phyloP scores from a whole-genome alignment of 2,329 filamentous ascomycete species.

The Sarocladiaceae sp. region DNA sequence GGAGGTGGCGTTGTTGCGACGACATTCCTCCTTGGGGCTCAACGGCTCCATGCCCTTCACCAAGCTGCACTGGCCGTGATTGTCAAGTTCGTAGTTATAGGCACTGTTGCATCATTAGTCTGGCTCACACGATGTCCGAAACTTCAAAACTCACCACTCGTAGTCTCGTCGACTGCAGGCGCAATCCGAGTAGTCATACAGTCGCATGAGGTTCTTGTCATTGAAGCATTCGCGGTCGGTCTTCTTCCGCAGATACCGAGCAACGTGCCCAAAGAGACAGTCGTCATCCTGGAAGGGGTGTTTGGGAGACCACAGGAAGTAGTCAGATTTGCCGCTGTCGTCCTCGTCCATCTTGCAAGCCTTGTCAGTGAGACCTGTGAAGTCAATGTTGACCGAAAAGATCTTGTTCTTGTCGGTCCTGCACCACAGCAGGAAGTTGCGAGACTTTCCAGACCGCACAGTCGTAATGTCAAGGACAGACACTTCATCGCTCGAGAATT shows the following conservation, averaged over 20 bases:
- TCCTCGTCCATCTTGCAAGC: slow-evolving; percentile 59
- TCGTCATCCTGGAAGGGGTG: slow-evolving; percentile 75
- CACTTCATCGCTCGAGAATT: slow-evolving; percentile 69
- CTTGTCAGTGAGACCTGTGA: slow-evolving; percentile 71
- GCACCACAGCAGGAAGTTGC: slow-evolving; percentile 91
- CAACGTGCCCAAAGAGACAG: slow-evolving; percentile 89
- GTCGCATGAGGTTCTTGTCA: slow-evolving; percentile 62
- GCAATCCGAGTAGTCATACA: slow-evolving; percentile 76
- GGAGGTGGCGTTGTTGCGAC: slow-evolving; percentile 61
- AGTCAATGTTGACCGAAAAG: slow-evolving; percentile 81
- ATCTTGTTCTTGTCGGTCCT: slow-evolving; percentile 51
- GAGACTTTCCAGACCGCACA: slow-evolving; percentile 80
- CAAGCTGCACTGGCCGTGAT: slow-evolving; percentile 70
- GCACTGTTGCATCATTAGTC: slow-evolving; percentile 51
- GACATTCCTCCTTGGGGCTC: slow-evolving; percentile 46
- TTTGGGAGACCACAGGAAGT: slow-evolving; percentile 80
- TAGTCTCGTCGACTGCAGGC: slow-evolving; percentile 80
- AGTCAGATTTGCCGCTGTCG: slow-evolving; percentile 63
- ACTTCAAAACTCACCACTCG: slow-evolving; percentile 67
- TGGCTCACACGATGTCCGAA: background rate
- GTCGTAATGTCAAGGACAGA: slow-evolving; percentile 79
- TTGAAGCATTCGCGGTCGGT: slow-evolving; percentile 77
- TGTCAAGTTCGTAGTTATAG: slow-evolving; percentile 85
- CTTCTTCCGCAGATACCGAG: slow-evolving; percentile 89
- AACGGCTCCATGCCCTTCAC: slow-evolving; percentile 67